Conservation (phyloP, 441 rosid species). For the Populus hybrid region DNA sequence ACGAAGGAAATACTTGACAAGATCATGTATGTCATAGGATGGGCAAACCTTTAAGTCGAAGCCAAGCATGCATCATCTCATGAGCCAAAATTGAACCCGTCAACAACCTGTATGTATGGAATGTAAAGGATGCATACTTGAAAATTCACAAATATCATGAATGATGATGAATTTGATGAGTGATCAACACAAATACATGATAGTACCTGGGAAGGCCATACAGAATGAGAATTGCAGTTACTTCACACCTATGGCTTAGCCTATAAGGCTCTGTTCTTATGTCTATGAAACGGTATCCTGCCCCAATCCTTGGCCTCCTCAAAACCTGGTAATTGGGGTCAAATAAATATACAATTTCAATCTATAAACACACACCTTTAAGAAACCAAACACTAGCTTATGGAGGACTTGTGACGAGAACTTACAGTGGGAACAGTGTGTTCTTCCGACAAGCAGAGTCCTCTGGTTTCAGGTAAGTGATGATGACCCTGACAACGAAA, state of each 20-base stretch:
- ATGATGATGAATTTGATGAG: neutral
- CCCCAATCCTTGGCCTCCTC: constrained; percentile 72
- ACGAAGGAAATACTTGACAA: neutral
- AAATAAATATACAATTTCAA: constrained; percentile 7
- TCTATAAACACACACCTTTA: neutral
- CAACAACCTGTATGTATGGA: constrained; percentile 47
- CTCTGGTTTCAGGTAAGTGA: constrained; percentile 97
- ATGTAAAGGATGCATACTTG: neutral
- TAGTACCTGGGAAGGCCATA: constrained; percentile 93
- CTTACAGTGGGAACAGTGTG: constrained; percentile 77
- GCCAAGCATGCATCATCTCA: constrained; percentile 99
- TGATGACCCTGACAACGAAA: constrained; percentile 67
- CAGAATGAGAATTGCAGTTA: constrained; percentile 91
- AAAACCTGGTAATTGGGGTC: constrained; percentile 46
- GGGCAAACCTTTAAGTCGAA: constrained; percentile 76
- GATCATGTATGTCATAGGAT: neutral
- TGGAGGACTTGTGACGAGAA: constrained; percentile 6
- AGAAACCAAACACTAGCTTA: neutral
- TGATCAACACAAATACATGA: constrained; percentile 6
- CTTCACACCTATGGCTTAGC: constrained; percentile 81
- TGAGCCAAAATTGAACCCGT: constrained; percentile 96
- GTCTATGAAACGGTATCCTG: constrained; percentile 57
- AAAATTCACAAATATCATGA: neutral
- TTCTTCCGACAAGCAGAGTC: constrained; percentile 96
- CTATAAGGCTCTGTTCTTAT: constrained; percentile 75